Base-by-base conservation (phyloP, 306 rosid species). In the Canavalia ensiformis region DNA sequence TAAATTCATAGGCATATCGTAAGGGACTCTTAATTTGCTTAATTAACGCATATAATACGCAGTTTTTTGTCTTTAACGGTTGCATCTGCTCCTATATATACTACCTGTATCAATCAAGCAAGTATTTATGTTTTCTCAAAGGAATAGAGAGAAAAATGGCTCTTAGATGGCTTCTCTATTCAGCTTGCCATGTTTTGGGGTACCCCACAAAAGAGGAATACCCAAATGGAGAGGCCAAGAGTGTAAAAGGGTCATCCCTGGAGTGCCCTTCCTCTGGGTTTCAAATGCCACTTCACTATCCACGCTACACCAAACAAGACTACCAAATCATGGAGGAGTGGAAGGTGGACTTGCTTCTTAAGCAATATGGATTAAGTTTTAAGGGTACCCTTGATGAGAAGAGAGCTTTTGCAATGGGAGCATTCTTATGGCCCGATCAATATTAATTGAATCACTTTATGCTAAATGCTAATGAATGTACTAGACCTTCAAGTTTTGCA, bases 221-320 rank as follows among this genome's bases (percentile, higher is more conserved):
- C 79, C 77, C 86, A 5, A 79, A 54, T 30, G 85, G 60, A 76
- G 83, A 69, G 35, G 74, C 46, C 4, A 77, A 75, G 34, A 52
- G 63, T 49, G 75, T 69, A 4, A 84, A 84, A 9, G 70, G 76
- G 28, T 35, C 62, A 37, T 62, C 34, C 8, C 4, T 1, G 0
- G 74, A 83, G 3, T 29, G 68, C 12, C 18, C 49, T 77, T 76
- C 12, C 56, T 77, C 87, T 25, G 88, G 82, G 44, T 91, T 93
- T 75, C 89, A 90, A 83, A 91, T 93, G 91, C 94, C 97, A 78
- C 91, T 93, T 78, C 94, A 91, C 73, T 91, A 91, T 81, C 97
- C 97, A 77, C 90, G 90, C 13, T 90, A 85, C 83, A 86, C 72
- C 13, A 93, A 85, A 84, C 62, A 68, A 0, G 97, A 93, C 4